These are phyloP conservation scores for Trichosporon faecale DNA, from an alignment of 1,284 basidiomycete genomes.

Conservation along the genomic window DNA sequence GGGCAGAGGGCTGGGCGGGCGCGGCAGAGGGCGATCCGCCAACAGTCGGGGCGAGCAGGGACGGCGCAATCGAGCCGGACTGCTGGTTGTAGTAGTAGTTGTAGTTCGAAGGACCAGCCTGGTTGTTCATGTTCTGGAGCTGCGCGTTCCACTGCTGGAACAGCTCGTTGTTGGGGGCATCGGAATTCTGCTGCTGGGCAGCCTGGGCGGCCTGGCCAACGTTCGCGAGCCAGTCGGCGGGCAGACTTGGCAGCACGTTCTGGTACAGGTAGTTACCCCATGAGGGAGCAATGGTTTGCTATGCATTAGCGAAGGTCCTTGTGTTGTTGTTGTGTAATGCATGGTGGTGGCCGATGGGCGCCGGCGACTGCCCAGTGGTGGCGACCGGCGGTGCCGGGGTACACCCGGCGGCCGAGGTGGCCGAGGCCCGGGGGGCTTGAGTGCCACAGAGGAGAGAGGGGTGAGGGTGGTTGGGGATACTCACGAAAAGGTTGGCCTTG, in stretches of 20 bases:
- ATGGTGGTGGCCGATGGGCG: neutral
- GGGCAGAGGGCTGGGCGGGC: conserved; percentile 12
- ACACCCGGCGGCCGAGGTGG: neutral
- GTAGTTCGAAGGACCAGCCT: conserved; percentile 20
- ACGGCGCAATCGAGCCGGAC: conserved; percentile 34
- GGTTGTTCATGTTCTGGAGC: conserved; percentile 13
- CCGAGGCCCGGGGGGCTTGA: neutral
- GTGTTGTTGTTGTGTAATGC: conserved; percentile 1
- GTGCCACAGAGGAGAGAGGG: neutral
- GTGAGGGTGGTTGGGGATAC: neutral
- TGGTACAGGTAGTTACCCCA: conserved; percentile 49
- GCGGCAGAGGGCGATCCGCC: conserved; percentile 3
- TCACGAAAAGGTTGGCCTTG: conserved; percentile 9
- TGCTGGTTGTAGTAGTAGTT: conserved; percentile 22
- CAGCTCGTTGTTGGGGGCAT: conserved; percentile 21
- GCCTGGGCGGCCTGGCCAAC: conserved; percentile 14
- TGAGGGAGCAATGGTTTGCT: conserved; percentile 30
- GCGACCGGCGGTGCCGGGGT: neutral
- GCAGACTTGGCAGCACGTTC: conserved; percentile 39
- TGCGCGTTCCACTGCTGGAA: conserved; percentile 25
- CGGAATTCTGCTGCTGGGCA: neutral
- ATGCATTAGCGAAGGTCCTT: conserved; percentile 3
- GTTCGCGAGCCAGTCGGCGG: conserved; percentile 28
- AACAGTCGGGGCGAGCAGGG: conserved; percentile 26
- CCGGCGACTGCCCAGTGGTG: neutral